Percentiles rank a stretch among this genome's conserved stretches.
These are phyloP conservation scores for Eleusine coracana DNA, from an alignment of 176 grass and related monocot genomes.

Conservation along the genomic window DNA sequence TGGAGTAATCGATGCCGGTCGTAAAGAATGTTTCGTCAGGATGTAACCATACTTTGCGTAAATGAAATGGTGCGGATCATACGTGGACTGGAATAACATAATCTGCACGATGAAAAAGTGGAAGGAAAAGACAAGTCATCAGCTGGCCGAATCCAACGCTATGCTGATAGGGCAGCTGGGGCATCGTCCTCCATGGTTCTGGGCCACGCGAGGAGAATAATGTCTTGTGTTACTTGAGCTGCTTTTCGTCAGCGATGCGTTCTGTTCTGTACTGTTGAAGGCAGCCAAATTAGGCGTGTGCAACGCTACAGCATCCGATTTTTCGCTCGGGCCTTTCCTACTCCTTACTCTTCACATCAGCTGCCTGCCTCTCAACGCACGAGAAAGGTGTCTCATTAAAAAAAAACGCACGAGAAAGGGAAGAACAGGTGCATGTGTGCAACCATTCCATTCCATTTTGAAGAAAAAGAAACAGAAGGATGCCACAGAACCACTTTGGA, in stretches of 20 bases:
- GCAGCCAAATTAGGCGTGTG: no score
- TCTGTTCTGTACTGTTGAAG: no score
- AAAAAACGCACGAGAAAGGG: no score
- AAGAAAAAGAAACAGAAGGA: no score
- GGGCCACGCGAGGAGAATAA: conserved; percentile 10
- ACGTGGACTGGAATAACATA: conserved; percentile 13
- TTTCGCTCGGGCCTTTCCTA: no score
- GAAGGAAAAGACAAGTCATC: conserved; percentile 15
- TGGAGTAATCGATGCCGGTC: not conserved
- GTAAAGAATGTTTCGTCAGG: conserved; percentile 17
- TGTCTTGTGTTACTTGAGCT: not conserved
- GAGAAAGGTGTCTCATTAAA: no score
- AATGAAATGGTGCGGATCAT: not conserved
- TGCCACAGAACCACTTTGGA: no score
- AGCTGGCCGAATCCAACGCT: not conserved
- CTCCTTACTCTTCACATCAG: no score
- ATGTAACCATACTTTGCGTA: not conserved
- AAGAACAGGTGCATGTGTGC: no score
- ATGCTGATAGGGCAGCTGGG: conserved; percentile 24
- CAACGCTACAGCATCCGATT: no score
- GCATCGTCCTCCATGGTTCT: conserved; percentile 15
- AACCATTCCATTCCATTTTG: no score
- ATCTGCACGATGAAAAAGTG: not conserved
- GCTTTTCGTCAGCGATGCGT: not conserved
- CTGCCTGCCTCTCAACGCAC: no score